Base-by-base conservation (phyloP, 257 asterid species). In the Buddleja alternifolia region DNA sequence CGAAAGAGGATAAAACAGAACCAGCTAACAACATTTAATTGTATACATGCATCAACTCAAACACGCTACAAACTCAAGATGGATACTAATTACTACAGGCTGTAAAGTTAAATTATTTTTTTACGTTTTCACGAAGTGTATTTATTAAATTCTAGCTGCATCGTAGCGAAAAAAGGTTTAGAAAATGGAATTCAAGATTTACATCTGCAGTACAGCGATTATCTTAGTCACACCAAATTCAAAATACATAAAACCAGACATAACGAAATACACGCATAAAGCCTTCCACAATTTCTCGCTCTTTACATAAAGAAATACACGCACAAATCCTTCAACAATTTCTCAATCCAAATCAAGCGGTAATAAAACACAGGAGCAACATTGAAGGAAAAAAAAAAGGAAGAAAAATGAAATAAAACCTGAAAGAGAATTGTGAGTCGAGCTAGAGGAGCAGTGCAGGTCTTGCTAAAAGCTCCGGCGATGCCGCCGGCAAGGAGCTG, bases 401-500 rank as follows among this genome's bases (percentile, higher is more conserved):
- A 16, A 39, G 15, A 29, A 14, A 52, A 42, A 0, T n/a, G 36
- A 41, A 75, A 23, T 2, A 9, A 41, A 46, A 92, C 98, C 97
- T 92, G 98, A 77, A 90, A 92, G 10, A 92, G 95, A 79, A 90
- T 90, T 66, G 97, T 90, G 73, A 92, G 97, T 10, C 97, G 96
- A 67, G 97, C 88, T 9, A 90, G 77, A 51, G 98, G 98, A 41
- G 98, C 98, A 48, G 98, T 92, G 67, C 98, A 92, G 10, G 98
- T 90, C 78, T 92, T 92, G 82, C 97, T 83, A 73, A 92, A 92
- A 70, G 98, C 98, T 55, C 98, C 98, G 60, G 98, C 98, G 15
- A 92, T 76, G 11, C 98, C 98, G 39, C 98, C 98, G 37, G 96
- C 96, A 60, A 92, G 90, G 54, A 92, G 98, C 79, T 92, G 98